These are phyloP conservation scores for Phanerodontia chrysosporium DNA, from an alignment of 768 basidiomycete species.

Conservation along the genomic window DNA sequence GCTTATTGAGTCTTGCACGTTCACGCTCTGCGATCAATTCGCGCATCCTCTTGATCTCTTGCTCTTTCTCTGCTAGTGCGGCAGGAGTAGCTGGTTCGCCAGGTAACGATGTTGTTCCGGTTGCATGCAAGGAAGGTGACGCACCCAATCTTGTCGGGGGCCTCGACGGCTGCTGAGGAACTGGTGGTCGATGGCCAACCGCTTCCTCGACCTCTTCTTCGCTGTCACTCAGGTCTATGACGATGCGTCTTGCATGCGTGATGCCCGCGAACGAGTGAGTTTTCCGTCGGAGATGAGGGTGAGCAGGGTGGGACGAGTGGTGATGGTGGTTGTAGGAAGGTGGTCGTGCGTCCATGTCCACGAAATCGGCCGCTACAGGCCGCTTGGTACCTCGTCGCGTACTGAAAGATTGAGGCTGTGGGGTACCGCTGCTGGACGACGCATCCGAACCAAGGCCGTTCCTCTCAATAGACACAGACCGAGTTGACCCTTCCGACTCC, in stretches of 20 bases:
- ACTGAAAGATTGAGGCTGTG: slow-evolving; percentile 9
- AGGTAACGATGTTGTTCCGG: slow-evolving; percentile 1
- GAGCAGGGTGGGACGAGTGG: slow-evolving; percentile 11
- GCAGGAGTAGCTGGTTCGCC: slow-evolving; percentile 35
- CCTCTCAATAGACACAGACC: neutral
- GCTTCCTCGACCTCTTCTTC: slow-evolving; percentile 48
- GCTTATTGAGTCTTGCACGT: slow-evolving; percentile 46
- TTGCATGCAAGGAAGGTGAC: neutral
- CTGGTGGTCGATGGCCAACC: too few species aligned
- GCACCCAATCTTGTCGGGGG: slow-evolving; percentile 21
- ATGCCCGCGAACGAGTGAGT: slow-evolving; percentile 52
- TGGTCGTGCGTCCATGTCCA: slow-evolving; percentile 49
- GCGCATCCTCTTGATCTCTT: slow-evolving; percentile 68
- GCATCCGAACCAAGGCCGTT: neutral
- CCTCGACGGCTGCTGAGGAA: slow-evolving; percentile 2
- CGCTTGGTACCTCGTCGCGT: slow-evolving; percentile 58
- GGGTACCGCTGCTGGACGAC: neutral
- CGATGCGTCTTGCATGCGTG: slow-evolving; percentile 56
- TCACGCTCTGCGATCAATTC: slow-evolving; percentile 65
- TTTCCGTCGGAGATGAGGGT: slow-evolving; percentile 6
- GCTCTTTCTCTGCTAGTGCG: slow-evolving; percentile 59
- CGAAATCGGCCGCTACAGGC: slow-evolving; percentile 82
- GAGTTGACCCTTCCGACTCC: neutral
- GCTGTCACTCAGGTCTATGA: slow-evolving; percentile 79
- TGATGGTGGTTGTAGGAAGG: slow-evolving; percentile 24